Evolutionary conservation across 2,329 filamentous ascomycete genomes (phyloP).

Genomic region (Pseudogymnoascus sp.): DNA sequence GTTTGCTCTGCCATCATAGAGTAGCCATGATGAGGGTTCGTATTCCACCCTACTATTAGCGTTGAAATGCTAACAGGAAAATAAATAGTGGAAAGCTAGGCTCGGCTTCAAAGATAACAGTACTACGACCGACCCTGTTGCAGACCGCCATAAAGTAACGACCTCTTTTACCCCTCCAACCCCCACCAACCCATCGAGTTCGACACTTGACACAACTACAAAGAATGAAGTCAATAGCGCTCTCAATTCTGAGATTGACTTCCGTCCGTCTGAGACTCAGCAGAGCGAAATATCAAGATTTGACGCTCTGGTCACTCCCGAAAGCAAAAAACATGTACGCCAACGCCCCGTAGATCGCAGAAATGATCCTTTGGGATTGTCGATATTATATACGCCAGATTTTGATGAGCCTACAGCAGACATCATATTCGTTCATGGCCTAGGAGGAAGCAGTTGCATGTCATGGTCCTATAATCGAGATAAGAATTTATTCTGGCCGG

Average conservation of each 20-base stretch:
- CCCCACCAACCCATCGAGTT: background rate
- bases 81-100: background rate
- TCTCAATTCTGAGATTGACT: background rate
- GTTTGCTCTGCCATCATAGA: background rate
- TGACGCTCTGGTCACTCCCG: background rate
- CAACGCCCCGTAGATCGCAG: background rate
- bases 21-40: background rate
- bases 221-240: background rate
- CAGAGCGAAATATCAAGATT: background rate
- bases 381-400: conserved; percentile 18
- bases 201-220: background rate
- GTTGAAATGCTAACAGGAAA: background rate
- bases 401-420: conserved; percentile 18
- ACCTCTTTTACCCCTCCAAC: background rate
- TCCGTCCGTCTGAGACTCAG: background rate
- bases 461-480: conserved; percentile 33
- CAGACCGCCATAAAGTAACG: background rate
- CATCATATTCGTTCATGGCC: conserved; percentile 37
- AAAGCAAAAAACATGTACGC: background rate
- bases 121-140: background rate
- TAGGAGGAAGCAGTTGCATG: conserved; percentile 34
- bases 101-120: background rate
- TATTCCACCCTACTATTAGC: background rate
- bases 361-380: conserved; percentile 21
- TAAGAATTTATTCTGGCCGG: conserved; percentile 33